Evolutionary conservation across 495 filamentous ascomycete genomes (phyloP).

Genomic region (Aspergillus baeticus): DNA sequence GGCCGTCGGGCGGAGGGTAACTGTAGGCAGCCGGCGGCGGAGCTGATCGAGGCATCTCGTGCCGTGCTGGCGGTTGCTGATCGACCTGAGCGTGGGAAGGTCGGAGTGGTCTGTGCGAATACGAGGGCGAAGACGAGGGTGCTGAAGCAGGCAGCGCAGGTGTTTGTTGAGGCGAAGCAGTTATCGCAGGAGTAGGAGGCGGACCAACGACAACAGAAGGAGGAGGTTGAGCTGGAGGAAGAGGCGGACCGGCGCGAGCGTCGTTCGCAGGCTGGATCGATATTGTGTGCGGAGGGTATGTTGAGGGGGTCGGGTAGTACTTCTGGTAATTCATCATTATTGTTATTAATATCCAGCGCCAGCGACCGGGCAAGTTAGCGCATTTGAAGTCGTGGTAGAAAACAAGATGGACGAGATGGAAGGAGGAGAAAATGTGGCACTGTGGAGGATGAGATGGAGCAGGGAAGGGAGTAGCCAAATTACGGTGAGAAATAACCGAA

Average conservation of each 20-base stretch:
- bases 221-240: neutral
- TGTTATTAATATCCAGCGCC: neutral
- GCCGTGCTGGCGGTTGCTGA: conserved; percentile 15
- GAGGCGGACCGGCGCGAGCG: neutral
- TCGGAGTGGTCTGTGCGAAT: conserved; percentile 20
- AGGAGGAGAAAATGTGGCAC: neutral
- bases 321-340: conserved; percentile 18
- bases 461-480: conserved; percentile 15
- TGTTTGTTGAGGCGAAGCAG: conserved; percentile 23
- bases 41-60: conserved; percentile 28
- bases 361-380: conserved; percentile 8
- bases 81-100: conserved; percentile 22
- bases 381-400: neutral
- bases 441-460: neutral
- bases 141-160: neutral
- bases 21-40: conserved; percentile 18
- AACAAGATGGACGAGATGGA: conserved; percentile 5
- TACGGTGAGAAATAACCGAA: conserved; percentile 12
- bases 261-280: neutral
- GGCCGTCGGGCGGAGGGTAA: conserved; percentile 23
- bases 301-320: neutral
- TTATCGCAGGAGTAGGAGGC: conserved; percentile 20
- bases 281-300: conserved; percentile 10
- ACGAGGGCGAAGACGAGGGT: conserved; percentile 17
- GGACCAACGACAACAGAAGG: neutral